phyloP scores from a whole-genome alignment of 805 yeast species.

The Maudiozyma barnettii region DNA sequence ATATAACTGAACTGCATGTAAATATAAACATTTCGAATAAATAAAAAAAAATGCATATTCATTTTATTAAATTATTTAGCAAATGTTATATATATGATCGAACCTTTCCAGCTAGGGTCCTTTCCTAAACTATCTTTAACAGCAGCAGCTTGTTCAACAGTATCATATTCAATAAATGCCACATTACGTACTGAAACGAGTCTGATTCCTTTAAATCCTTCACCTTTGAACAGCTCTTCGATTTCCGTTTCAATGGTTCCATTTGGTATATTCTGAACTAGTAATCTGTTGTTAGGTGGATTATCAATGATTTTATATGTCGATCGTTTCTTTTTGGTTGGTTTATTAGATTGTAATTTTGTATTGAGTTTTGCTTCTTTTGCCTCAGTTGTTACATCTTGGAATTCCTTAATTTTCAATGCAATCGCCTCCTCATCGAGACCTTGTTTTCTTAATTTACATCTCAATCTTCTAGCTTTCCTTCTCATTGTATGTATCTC shows the following conservation, averaged over 20 bases:
- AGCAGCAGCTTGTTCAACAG: slow-evolving; percentile 39
- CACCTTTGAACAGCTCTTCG: slow-evolving; percentile 36
- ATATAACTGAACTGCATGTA: not conserved
- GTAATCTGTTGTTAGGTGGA: slow-evolving; percentile 63
- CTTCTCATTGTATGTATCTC: slow-evolving; percentile 10
- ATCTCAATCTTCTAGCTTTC: slow-evolving; percentile 18
- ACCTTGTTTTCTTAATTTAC: slow-evolving; percentile 16
- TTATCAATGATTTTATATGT: slow-evolving; percentile 13
- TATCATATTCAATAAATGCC: slow-evolving; percentile 73
- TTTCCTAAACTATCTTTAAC: slow-evolving; percentile 11
- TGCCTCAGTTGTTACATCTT: not conserved
- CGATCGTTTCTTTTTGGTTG: slow-evolving; percentile 7
- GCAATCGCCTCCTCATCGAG: slow-evolving; percentile 9
- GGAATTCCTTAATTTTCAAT: not conserved
- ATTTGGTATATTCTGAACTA: slow-evolving; percentile 55
- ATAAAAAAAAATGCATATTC: not conserved
- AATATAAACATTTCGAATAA: not conserved
- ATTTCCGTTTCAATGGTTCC: slow-evolving; percentile 35
- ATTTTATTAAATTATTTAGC: slow-evolving; percentile 15
- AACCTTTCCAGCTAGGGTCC: slow-evolving; percentile 7
- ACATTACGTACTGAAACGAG: slow-evolving; percentile 57
- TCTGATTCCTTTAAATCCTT: slow-evolving; percentile 61
- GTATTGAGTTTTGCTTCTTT: not conserved
- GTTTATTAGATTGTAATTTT: not conserved
- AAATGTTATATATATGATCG: slow-evolving; percentile 18